These are phyloP conservation scores for Nicotiana paniculata DNA, from an alignment of 257 asterid species.

Conservation along the genomic window DNA sequence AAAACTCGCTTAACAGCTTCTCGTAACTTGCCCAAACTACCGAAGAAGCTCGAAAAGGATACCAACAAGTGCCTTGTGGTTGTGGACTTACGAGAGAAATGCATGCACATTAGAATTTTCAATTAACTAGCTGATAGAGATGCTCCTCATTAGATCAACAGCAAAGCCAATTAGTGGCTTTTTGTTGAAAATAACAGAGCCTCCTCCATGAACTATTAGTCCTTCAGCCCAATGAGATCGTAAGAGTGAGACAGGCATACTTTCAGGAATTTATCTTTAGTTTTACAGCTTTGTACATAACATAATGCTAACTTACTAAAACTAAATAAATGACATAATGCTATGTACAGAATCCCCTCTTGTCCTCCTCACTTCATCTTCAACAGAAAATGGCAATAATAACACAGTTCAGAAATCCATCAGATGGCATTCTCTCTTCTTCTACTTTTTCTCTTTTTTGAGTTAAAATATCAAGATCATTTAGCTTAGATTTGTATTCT, in stretches of 20 bases:
- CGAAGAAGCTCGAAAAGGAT: neutral
- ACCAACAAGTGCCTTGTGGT: neutral
- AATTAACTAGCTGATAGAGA: neutral
- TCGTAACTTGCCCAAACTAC: neutral
- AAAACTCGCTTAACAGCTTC: neutral
- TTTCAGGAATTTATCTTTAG: neutral
- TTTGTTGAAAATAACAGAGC: neutral
- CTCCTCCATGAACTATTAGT: neutral
- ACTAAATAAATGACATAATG: neutral
- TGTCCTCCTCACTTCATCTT: neutral
- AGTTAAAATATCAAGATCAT: conserved; percentile 3
- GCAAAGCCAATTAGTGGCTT: neutral
- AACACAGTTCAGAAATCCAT: neutral
- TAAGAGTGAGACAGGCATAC: neutral
- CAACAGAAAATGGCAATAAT: neutral
- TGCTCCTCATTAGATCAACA: neutral
- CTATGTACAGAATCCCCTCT: neutral
- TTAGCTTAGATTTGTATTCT: neutral
- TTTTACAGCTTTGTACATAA: neutral
- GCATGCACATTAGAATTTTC: neutral
- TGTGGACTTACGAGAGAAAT: neutral
- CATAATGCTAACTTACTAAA: neutral
- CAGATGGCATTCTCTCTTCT: neutral
- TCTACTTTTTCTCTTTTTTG: neutral
- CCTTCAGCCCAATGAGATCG: neutral